Base-by-base conservation (phyloP, 2,329 filamentous ascomycete species). In the Spiromastix sp. region DNA sequence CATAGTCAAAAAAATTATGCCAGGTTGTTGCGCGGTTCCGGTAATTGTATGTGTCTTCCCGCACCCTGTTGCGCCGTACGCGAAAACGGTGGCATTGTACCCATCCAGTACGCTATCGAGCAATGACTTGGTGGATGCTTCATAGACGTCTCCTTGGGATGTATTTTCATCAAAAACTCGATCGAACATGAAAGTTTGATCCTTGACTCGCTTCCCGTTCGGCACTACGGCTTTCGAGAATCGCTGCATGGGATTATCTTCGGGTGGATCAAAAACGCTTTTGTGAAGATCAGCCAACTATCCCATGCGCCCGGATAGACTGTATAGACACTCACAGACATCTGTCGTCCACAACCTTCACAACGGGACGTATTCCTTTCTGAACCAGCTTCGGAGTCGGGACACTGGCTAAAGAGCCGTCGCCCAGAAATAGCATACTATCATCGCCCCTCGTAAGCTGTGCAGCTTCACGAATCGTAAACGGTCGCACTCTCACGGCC, bases 1-100 rank as follows among this genome's bases (percentile, higher is more conserved):
- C 87, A 98, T 98, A 1, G 91, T 96, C 50, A 98, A 66, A 63
- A 96, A 98, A 56, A 98, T 98, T 51, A 98, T 96, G 38, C 91
- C 91, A 0, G 91, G 91, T 52, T 93, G 82, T 56, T 93, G 83
- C 2, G 85, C 66, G 0, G 89, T 95, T 46, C 91, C 91, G 3
- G 81, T 85, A 52, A 98, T 98, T 7, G 91, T 98, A 59, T 98
- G 91, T 16, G 91, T 98, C 66, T 98, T 98, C 60, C 91, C 91
- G 60, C 91, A 98, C 25, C 91, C 91, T 1, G 91, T 98, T 25
- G 91, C 91, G 48, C 91, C 91, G 59, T 98, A 98, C 32, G 91
- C 91, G 57, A 98, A 98, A 4, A 98, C 91, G 0, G 91, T 98
- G 31, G 91, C 91, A 67, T 98, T 98, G 70, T 95, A 98, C 46